phyloP scores from a whole-genome alignment of 2,329 filamentous ascomycete species.

The Leptographium radiaticola region DNA sequence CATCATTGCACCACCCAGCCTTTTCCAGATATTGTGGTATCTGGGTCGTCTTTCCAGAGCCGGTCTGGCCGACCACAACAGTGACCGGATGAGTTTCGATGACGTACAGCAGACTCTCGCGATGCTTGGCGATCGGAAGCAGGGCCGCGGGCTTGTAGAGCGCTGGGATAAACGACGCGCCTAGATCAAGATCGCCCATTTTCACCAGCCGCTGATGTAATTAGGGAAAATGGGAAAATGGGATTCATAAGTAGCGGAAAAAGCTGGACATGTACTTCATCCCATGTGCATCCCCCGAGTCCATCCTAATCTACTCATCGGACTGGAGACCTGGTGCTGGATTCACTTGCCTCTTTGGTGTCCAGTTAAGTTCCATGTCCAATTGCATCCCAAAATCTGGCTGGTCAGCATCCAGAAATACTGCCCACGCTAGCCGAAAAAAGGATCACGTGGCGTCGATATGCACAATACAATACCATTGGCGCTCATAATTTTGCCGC shows the following conservation, averaged over 20 bases:
- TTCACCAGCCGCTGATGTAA: neutral
- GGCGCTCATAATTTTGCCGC: neutral
- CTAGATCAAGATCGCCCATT: conserved; percentile 45
- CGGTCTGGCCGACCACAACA: conserved; percentile 86
- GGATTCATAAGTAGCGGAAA: neutral
- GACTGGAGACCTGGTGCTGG: too few relatives aligned
- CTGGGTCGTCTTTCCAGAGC: conserved; percentile 91
- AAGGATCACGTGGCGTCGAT: neutral
- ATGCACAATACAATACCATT: neutral
- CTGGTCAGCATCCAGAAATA: too few relatives aligned
- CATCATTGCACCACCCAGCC: conserved; percentile 77
- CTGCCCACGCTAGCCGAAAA: neutral
- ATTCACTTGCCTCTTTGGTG: too few relatives aligned
- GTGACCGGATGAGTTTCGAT: conserved; percentile 76
- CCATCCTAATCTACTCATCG: too few relatives aligned
- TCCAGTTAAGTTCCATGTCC: too few relatives aligned
- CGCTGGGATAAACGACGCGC: conserved; percentile 57
- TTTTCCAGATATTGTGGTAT: conserved; percentile 83
- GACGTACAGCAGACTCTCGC: conserved; percentile 67
- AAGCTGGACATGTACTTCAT: neutral
- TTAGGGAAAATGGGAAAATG: too few relatives aligned
- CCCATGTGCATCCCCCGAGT: too few relatives aligned
- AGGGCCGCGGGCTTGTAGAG: conserved; percentile 75
- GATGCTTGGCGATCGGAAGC: conserved; percentile 77
- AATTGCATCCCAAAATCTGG: too few relatives aligned